Conservation (phyloP, 192 early-diverging fungal genomes). For the Haplosporangium gracile region DNA sequence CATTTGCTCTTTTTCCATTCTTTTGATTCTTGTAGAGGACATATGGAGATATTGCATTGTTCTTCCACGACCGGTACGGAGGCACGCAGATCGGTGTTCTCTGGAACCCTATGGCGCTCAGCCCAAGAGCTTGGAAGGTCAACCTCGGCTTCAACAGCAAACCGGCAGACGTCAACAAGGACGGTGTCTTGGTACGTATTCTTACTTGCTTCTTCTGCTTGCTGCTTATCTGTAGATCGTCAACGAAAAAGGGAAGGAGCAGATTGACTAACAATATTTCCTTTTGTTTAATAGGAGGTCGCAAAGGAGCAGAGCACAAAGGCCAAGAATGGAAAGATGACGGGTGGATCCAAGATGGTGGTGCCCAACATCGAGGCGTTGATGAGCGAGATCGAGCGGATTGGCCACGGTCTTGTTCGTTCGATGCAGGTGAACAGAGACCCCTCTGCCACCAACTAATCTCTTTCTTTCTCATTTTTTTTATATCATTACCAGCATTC, state of each 20-base stretch:
- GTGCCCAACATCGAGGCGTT: slow-evolving; percentile 74
- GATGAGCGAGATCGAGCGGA: slow-evolving; percentile 73
- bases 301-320: slow-evolving; percentile 28
- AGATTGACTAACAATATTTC: background rate
- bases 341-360: slow-evolving; percentile 59
- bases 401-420: slow-evolving; percentile 71
- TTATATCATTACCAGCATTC: slow-evolving; percentile 8
- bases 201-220: background rate
- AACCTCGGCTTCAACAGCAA: slow-evolving; percentile 69
- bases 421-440: slow-evolving; percentile 43
- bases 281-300: slow-evolving; percentile 15
- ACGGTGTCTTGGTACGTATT: slow-evolving; percentile 60
- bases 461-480: background rate
- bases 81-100: slow-evolving; percentile 79
- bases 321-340: slow-evolving; percentile 40
- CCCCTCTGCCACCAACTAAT: slow-evolving; percentile 28
- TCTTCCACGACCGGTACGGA: slow-evolving; percentile 84
- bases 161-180: slow-evolving; percentile 63
- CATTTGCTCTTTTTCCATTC: background rate
- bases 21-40: slow-evolving; percentile 33
- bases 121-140: slow-evolving; percentile 75
- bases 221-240: background rate
- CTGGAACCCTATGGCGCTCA: slow-evolving; percentile 69
- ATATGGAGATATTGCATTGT: slow-evolving; percentile 74
- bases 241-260: background rate